Percentiles rank a stretch among this genome's conserved stretches.
Evolutionary conservation across 306 rosid species (phyloP).

Genomic region (Sophora flavescens): DNA sequence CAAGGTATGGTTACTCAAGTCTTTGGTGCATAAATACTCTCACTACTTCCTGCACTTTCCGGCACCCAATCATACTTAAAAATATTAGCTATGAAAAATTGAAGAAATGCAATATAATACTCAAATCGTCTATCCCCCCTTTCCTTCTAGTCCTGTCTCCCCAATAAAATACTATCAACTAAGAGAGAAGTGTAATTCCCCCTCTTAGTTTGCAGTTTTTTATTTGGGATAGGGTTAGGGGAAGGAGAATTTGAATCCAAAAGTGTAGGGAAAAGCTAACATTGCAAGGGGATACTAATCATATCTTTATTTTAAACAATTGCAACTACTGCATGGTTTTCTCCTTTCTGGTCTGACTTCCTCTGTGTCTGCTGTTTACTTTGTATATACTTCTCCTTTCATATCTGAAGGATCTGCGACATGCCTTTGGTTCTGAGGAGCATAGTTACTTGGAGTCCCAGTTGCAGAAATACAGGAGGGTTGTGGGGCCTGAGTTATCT

Average conservation of each 20-base stretch:
- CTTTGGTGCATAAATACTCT: slow-evolving; percentile 27
- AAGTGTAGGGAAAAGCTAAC: not conserved
- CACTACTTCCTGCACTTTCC: slow-evolving; percentile 3
- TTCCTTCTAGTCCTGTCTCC: slow-evolving; percentile 11
- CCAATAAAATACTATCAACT: slow-evolving; percentile 3
- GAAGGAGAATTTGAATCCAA: not conserved
- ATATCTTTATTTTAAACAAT: slow-evolving; percentile 33
- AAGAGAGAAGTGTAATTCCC: not conserved
- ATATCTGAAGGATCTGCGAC: slow-evolving; percentile 66
- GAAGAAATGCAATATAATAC: slow-evolving; percentile 9
- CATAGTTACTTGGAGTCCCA: slow-evolving; percentile 66
- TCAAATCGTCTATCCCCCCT: not conserved
- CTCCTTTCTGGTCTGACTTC: slow-evolving; percentile 33
- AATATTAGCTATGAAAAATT: slow-evolving; percentile 27
- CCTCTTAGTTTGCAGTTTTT: not conserved
- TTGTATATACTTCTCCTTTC: slow-evolving; percentile 35
- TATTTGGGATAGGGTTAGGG: slow-evolving; percentile 4
- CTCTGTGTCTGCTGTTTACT: slow-evolving; percentile 13
- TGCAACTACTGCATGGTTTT: slow-evolving; percentile 6
- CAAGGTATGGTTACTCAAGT: slow-evolving; percentile 61
- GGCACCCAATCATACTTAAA: slow-evolving; percentile 17
- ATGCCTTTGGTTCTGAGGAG: slow-evolving; percentile 49
- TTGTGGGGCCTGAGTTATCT: slow-evolving; percentile 74
- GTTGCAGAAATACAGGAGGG: slow-evolving; percentile 68
- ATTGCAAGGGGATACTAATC: slow-evolving; percentile 13